Conservation (phyloP, 306 rosid species). For the Rubus parviflorus region DNA sequence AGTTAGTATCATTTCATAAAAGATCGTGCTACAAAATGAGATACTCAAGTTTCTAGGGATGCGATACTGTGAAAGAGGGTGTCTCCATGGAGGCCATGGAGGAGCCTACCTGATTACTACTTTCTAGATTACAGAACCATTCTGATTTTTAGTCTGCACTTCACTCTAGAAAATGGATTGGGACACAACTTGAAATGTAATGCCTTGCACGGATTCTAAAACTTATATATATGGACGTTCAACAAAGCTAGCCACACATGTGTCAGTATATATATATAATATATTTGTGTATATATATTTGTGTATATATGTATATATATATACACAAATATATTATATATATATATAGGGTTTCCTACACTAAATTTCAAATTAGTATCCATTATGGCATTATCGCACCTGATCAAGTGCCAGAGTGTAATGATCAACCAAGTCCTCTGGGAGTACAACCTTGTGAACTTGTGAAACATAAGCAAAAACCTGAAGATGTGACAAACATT, state of each 20-base stretch:
- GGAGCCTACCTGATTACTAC: background rate
- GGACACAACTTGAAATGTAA: background rate
- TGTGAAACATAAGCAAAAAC: slow-evolving; percentile 93
- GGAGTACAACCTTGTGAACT: slow-evolving; percentile 84
- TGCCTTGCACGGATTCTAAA: background rate
- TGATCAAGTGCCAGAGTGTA: slow-evolving; percentile 61
- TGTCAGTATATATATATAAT: slow-evolving; percentile 5
- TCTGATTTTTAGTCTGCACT: background rate
- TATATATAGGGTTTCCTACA: background rate
- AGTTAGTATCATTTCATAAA: background rate
- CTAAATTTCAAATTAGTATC: background rate
- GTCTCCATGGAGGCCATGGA: background rate
- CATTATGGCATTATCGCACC: slow-evolving; percentile 29
- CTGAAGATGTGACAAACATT: slow-evolving; percentile 43
- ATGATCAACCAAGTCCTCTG: slow-evolving; percentile 62
- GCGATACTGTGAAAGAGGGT: background rate
- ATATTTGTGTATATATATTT: slow-evolving; percentile 10
- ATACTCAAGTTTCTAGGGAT: background rate
- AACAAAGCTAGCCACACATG: background rate
- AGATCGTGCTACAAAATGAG: background rate
- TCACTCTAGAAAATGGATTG: background rate
- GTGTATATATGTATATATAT: background rate
- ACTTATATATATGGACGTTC: background rate
- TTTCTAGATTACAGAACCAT: background rate
- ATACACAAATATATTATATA: background rate